Conservation (phyloP, 1,284 basidiomycete species). For the Coniferiporia sulphurascens region DNA sequence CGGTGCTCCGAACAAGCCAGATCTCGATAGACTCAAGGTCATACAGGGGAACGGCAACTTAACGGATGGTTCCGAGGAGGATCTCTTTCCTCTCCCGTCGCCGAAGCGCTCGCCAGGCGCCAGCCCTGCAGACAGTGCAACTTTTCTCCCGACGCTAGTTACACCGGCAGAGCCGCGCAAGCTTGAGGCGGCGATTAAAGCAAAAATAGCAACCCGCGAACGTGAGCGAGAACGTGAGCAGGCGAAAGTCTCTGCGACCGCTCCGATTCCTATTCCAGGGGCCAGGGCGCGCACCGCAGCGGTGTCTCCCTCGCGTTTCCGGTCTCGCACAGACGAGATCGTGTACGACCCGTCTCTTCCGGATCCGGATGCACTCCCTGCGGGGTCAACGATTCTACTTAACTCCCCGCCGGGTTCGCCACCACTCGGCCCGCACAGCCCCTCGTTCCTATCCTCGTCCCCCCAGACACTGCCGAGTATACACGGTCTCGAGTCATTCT, state of each 20-base stretch:
- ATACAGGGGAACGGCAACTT: not conserved
- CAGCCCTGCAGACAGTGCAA: slow-evolving; percentile 13
- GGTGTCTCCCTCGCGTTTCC: not conserved
- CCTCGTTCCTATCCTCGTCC: not conserved
- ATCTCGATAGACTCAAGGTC: slow-evolving; percentile 1
- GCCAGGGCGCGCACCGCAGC: not conserved
- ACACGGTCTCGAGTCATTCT: not conserved
- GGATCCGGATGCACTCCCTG: slow-evolving; percentile 14
- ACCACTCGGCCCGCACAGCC: not conserved
- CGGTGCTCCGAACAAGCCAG: not conserved
- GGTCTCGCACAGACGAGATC: slow-evolving; percentile 13
- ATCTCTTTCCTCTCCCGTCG: slow-evolving; percentile 22
- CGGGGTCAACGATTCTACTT: slow-evolving; percentile 8
- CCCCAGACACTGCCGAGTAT: not conserved
- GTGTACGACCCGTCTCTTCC: slow-evolving; percentile 11
- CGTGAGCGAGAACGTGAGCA: not conserved
- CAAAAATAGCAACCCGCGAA: slow-evolving; percentile 12
- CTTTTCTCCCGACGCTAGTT: not conserved
- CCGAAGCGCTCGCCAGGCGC: slow-evolving; percentile 19
- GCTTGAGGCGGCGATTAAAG: slow-evolving; percentile 15
- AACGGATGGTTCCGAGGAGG: slow-evolving; percentile 19
- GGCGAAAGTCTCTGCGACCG: not conserved
- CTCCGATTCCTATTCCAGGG: slow-evolving; percentile 6
- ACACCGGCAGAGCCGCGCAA: slow-evolving; percentile 5
- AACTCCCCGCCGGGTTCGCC: slow-evolving; percentile 11